These are phyloP conservation scores for Phytopythium cucurbitacearum DNA, from an alignment of 352 stramenopile genomes.

Conservation along the genomic window DNA sequence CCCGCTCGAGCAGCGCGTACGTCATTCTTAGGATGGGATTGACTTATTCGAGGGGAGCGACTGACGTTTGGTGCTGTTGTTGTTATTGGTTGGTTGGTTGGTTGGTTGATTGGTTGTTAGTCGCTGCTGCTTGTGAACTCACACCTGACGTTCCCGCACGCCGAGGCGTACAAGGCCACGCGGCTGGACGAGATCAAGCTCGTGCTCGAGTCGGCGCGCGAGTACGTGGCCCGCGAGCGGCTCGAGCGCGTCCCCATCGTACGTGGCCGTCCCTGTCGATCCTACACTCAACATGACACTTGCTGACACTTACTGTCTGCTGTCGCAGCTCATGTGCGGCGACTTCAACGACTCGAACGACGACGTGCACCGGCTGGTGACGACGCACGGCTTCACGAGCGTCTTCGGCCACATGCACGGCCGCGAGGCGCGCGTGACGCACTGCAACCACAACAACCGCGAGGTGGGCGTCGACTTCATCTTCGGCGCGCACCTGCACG, in stretches of 20 bases:
- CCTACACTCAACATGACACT: no score
- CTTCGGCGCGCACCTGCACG: constrained; percentile 56
- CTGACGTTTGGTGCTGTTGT: background rate
- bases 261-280: constrained; percentile 5
- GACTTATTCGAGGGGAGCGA: background rate
- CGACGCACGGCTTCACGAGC: constrained; percentile 64
- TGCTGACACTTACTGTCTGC: background rate
- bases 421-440: constrained; percentile 76
- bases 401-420: constrained; percentile 74
- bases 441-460: constrained; percentile 88
- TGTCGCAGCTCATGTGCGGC: constrained; percentile 61
- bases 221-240: constrained; percentile 57
- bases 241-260: constrained; percentile 70
- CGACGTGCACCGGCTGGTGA: constrained; percentile 71
- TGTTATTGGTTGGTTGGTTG: background rate
- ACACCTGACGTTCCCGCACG: constrained; percentile 84
- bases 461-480: constrained; percentile 87
- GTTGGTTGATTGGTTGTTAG: constrained; percentile 8
- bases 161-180: constrained; percentile 72
- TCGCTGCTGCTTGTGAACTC: constrained; percentile 84
- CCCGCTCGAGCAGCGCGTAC: constrained; percentile 46
- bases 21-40: background rate
- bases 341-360: constrained; percentile 89
- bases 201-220: constrained; percentile 62
- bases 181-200: constrained; percentile 77